Base-by-base conservation (phyloP, 371 early-diverging fungal species). In the Actinomortierella ambigua region DNA sequence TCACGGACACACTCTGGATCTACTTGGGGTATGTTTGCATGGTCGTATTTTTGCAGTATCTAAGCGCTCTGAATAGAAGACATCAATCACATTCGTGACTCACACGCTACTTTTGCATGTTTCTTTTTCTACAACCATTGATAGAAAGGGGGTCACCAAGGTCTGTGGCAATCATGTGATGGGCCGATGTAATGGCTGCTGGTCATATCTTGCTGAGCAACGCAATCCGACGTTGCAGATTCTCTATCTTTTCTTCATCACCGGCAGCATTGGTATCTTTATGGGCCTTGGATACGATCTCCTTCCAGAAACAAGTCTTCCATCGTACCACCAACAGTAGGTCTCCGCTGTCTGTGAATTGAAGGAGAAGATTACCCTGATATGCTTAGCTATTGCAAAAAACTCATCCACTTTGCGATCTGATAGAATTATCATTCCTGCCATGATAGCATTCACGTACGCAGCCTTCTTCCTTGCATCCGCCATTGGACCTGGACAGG, bases 401-500 rank as follows among this genome's bases (percentile, higher is more conserved):
- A 34, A 34, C 7, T 11, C 7, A 34, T 34, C 34, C 34, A 4
- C 11, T 34, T 34, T 34, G 34, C 11, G 34, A 34, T 34, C 34
- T 20, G 48, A 48, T 24, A 24, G 48, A 24, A 20, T 20, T 22
- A 22, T 48, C 8, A 20, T 20, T 8, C 22, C 24, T 48, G 48
- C 24, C 15, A 22, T 48, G 22, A 48, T 48, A 20, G 48, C 48
- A 48, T 48, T 48, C 22, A 48, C 48, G 22, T 24, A 24, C 22
- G 48, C 57, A 11, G 66, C 78, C 49, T 85, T 85, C 58, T 81
- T 81, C 39, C 52, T 86, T 20, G 88, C 87, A 1, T 88, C 90
- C 27, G 65, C 75, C 6, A 68, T 84, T 8, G 84, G 91, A 56
- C 92, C 93, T 1, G 93, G 92, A 5, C 68, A 79, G 6, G 81